A percentile compares a stretch with the other conserved stretches of the same genome.
Evolutionary conservation across 805 yeast genomes (phyloP).

Genomic region (Jamesozyma spencerorum): DNA sequence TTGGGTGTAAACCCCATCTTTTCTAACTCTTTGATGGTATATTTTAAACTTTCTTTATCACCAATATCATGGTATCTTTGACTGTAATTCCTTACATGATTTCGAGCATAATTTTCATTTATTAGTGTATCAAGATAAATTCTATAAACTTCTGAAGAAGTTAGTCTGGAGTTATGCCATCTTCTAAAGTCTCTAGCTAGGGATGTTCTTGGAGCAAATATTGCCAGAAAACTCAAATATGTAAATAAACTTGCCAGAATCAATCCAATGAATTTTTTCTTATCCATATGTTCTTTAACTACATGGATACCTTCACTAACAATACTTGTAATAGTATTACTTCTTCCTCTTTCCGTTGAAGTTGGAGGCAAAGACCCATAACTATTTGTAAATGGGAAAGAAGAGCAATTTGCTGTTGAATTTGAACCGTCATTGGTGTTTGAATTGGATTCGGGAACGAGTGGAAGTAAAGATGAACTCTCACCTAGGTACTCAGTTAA

Average conservation of each 20-base stretch:
- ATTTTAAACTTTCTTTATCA: conserved; percentile 36
- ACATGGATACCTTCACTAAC: conserved; percentile 19
- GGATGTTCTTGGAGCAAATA: conserved; percentile 79
- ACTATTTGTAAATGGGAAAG: not conserved
- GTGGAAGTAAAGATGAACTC: not conserved
- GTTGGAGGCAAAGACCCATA: not conserved
- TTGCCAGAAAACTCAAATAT: conserved; percentile 46
- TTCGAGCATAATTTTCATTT: conserved; percentile 28
- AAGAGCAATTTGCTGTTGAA: not conserved
- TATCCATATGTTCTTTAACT: conserved; percentile 26
- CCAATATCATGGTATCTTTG: conserved; percentile 33
- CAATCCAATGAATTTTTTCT: conserved; percentile 20
- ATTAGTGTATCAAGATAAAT: conserved; percentile 39
- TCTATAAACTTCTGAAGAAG: conserved; percentile 63
- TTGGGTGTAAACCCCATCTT: conserved; percentile 43
- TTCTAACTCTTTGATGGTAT: conserved; percentile 41
- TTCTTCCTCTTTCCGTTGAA: conserved; percentile 16
- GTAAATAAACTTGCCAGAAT: conserved; percentile 19
- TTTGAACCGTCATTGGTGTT: not conserved
- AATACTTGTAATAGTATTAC: conserved; percentile 25
- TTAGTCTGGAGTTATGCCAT: conserved; percentile 54
- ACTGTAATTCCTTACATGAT: conserved; percentile 18
- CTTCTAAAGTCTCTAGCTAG: conserved; percentile 72
- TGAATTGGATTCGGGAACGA: no score
- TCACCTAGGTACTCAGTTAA: not conserved